Evolutionary conservation across 1,139 yeast genomes (phyloP).

Genomic region (Kodamaea suecica): DNA sequence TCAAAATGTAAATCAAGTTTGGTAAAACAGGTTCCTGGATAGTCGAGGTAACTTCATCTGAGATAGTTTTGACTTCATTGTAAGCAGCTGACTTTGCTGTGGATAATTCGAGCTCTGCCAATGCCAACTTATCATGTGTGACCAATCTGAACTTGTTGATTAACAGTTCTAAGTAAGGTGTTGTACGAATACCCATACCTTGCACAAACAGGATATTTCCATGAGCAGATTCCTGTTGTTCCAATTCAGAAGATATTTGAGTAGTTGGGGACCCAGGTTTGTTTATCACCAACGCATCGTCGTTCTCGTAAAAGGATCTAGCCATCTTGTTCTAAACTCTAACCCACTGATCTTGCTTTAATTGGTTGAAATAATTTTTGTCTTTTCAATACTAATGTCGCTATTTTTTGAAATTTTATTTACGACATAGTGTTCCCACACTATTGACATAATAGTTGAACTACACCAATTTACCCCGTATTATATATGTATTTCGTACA

Average conservation of each 20-base stretch:
- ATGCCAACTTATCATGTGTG: slow-evolving; percentile 35
- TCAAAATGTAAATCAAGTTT: slow-evolving; percentile 49
- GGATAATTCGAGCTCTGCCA: slow-evolving; percentile 39
- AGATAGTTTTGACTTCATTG: slow-evolving; percentile 37
- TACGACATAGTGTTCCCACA: too few species aligned
- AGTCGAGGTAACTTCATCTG: slow-evolving; percentile 21
- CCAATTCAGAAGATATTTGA: slow-evolving; percentile 33
- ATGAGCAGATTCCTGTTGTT: slow-evolving; percentile 38
- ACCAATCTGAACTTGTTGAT: slow-evolving; percentile 36
- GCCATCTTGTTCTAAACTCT: slow-evolving; percentile 11
- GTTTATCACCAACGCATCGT: slow-evolving; percentile 37
- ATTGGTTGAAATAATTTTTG: slow-evolving; percentile 2
- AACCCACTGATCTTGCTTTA: neutral
- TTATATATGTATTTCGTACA: too few species aligned
- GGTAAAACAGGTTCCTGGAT: slow-evolving; percentile 53
- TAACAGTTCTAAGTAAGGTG: slow-evolving; percentile 45
- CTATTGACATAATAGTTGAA: too few species aligned
- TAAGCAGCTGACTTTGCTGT: slow-evolving; percentile 44
- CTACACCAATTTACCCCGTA: too few species aligned
- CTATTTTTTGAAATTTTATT: too few species aligned
- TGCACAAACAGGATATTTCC: slow-evolving; percentile 42
- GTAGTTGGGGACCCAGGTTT: slow-evolving; percentile 46
- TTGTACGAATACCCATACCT: slow-evolving; percentile 53
- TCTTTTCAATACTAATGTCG: too few species aligned
- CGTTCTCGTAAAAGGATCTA: slow-evolving; percentile 52